Conservation (phyloP, 345 rosid species). For the Eucalyptus leucophloia region DNA sequence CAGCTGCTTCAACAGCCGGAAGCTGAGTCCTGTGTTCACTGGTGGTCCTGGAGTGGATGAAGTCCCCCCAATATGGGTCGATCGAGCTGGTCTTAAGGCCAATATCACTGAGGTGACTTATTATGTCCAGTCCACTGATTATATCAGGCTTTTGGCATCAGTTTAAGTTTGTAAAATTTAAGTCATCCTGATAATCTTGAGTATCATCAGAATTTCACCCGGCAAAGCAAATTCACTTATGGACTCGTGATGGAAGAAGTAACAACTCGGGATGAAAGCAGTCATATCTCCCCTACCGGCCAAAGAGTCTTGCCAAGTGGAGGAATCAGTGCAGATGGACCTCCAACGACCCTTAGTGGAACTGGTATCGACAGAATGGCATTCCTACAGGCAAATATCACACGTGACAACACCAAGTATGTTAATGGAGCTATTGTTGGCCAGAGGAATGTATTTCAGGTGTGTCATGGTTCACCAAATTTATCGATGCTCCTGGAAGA, state of each 20-base stretch:
- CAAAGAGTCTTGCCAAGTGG: constrained; percentile 95
- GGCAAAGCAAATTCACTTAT: constrained; percentile 96
- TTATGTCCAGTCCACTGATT: background rate
- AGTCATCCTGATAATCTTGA: background rate
- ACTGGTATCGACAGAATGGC: constrained; percentile 91
- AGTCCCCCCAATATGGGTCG: constrained; percentile 99
- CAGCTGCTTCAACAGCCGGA: constrained; percentile 94
- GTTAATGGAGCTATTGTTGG: constrained; percentile 98
- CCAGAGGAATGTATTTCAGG: constrained; percentile 94
- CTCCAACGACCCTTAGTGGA: constrained; percentile 98
- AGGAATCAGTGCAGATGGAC: constrained; percentile 98
- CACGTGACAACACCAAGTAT: constrained; percentile 93
- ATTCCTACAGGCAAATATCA: constrained; percentile 87
- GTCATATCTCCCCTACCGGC: constrained; percentile 77
- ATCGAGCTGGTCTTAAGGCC: constrained; percentile 91
- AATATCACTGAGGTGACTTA: constrained; percentile 84
- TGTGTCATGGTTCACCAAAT: constrained; percentile 7
- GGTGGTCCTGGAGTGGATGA: constrained; percentile 98
- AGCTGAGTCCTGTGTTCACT: constrained; percentile 95
- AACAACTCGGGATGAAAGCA: constrained; percentile 95
- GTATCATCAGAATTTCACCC: constrained; percentile 70
- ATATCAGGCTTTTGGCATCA: background rate
- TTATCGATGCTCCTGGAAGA: background rate
- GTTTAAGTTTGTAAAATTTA: background rate
- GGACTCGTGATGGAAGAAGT: constrained; percentile 99